phyloP scores from a whole-genome alignment of 768 basidiomycete species.

The Tulasnella sp. region DNA sequence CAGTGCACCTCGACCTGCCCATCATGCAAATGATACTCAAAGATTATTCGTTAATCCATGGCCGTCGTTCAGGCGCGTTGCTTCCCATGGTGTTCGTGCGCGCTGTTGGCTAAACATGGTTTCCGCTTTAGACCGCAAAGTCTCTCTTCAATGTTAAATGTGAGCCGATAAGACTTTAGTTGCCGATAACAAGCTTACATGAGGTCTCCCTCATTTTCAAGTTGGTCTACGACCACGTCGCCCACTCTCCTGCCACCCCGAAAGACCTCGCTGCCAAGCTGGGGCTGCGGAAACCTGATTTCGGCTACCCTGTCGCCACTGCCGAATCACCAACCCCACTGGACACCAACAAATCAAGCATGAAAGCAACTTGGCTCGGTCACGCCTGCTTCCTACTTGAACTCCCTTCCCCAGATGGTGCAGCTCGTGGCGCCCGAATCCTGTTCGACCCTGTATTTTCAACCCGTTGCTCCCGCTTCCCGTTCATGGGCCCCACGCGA shows the following conservation, averaged over 20 bases:
- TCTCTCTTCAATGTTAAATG: not conserved
- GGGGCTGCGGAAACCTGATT: constrained; percentile 29
- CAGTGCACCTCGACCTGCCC: not conserved
- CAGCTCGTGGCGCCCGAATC: constrained; percentile 45
- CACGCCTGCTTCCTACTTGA: constrained; percentile 57
- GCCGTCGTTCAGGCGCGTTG: not conserved
- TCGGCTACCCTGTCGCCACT: not conserved
- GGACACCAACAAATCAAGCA: constrained; percentile 29
- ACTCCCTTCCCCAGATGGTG: constrained; percentile 42
- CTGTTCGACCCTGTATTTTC: constrained; percentile 53
- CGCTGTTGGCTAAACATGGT: not conserved
- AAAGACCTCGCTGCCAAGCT: constrained; percentile 25
- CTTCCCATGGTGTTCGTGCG: not conserved
- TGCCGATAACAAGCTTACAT: not conserved
- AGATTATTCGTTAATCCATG: constrained; percentile 30
- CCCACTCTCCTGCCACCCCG: not conserved
- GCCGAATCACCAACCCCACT: not conserved
- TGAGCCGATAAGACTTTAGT: not conserved
- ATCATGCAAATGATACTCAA: constrained; percentile 22
- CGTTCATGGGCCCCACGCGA: constrained; percentile 48
- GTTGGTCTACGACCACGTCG: not conserved
- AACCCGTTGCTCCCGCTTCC: constrained; percentile 50
- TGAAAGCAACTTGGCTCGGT: constrained; percentile 55
- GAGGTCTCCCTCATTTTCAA: not conserved
- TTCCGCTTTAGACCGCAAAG: not conserved